Conservation (phyloP, 257 asterid species). For the Solanum ossicruentum region DNA sequence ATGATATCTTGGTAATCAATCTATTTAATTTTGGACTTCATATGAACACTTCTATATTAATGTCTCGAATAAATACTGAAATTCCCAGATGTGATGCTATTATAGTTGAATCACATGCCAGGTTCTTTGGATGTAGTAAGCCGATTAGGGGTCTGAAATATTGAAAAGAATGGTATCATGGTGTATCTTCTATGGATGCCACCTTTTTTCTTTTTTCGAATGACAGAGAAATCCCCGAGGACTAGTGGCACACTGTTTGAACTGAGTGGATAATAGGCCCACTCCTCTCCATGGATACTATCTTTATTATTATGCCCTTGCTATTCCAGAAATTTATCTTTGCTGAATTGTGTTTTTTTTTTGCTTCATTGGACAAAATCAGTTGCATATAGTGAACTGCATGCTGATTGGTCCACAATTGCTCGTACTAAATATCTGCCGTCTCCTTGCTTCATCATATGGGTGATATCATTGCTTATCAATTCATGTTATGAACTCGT, state of each 20-base stretch:
- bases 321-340: not conserved
- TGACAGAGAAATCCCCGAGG: not conserved
- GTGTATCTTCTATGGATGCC: not conserved
- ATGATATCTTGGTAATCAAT: not conserved
- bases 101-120: not conserved
- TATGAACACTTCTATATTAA: not conserved
- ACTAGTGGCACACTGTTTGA: not conserved
- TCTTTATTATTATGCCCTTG: not conserved
- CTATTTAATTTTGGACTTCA: not conserved
- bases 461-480: not conserved
- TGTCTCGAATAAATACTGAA: not conserved
- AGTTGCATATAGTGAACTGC: not conserved
- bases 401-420: not conserved
- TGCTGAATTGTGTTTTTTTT: not conserved
- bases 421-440: not conserved
- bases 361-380: not conserved
- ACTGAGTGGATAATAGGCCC: not conserved
- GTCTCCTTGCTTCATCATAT: not conserved
- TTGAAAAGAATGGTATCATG: not conserved
- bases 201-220: not conserved
- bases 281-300: not conserved
- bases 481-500: not conserved
- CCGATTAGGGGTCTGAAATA: not conserved
- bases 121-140: not conserved
- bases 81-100: not conserved